Evolutionary conservation across 1,284 basidiomycete species (phyloP), one percentile per base, ranked within the genome.

Genomic region (Trametes polyzona): DNA sequence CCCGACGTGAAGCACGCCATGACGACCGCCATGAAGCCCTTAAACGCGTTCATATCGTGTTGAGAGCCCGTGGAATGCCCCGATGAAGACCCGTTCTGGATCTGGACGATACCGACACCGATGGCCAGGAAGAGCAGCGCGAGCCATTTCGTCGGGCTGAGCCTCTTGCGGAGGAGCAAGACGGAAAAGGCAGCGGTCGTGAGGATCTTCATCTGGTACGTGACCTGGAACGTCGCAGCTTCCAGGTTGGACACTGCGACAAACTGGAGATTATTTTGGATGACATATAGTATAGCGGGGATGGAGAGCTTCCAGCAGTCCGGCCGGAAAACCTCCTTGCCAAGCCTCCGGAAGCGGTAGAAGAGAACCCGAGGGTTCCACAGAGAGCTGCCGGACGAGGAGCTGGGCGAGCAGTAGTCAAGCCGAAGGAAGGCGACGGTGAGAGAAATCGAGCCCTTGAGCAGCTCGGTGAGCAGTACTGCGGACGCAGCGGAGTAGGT

Each of bases 301-400:
- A 98, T 95, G 24, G 93, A 94, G 17, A 98, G 84, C 74, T 97
- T 98, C 93, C 95, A 97, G 75, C 93, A 95, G 74, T 98, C 96
- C 2, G 82, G 76, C 59, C 91, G 93, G 72, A 93, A 88, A 39
- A 85, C 74, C 60, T 79, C 78, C 79, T 76, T 73, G 53, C 73
- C 72, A 37, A 83, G 65, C 48, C 73, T 73, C 51, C 76, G 61
- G 63, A 77, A 70, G 36, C 80, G 80, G 24, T 73, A 70, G 27
- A 77, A 58, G 63, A 78, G 64, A 52, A 71, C 65, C 62, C 63
- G 68, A 32, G 73, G 72, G 62, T 73, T 74, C 71, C 72, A 75
- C 19, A 70, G 57, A 1, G 68, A 65, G 37, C 61, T 62, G 42
- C 56, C 48, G 5, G 63, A 47, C 2, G 65, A 54, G 23, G 61